Evolutionary conservation across 2,329 filamentous ascomycete species (phyloP).

Genomic region (Talaromyces pinophilus): DNA sequence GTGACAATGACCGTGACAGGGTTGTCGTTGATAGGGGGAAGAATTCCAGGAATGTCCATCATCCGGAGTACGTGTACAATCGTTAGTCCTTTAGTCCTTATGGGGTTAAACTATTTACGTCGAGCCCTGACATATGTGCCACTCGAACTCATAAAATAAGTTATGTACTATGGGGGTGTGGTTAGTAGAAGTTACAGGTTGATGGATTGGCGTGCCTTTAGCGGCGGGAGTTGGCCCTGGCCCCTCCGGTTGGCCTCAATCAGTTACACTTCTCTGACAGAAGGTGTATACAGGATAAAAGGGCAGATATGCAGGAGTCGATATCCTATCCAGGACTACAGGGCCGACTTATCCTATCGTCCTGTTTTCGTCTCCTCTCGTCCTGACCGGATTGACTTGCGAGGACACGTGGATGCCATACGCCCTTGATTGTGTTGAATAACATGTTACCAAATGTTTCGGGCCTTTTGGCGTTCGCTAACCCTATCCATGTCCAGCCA

Average conservation of each 20-base stretch:
- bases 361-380: not conserved
- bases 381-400: slow-evolving; percentile 7
- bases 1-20: slow-evolving; percentile 6
- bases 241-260: not conserved
- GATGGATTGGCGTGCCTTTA: slow-evolving; percentile 4
- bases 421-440: slow-evolving; percentile 5
- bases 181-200: not conserved
- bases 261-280: not conserved
- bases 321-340: not conserved
- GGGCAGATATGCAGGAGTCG: not conserved
- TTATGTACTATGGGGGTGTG: not conserved
- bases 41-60: slow-evolving; percentile 1
- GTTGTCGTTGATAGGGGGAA: slow-evolving; percentile 10
- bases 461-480: not conserved
- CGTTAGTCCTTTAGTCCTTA: not conserved
- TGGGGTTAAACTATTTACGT: not conserved
- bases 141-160: not conserved
- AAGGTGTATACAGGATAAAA: not conserved
- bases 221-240: not conserved
- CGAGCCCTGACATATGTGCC: slow-evolving; percentile 4
- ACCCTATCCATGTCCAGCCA: slow-evolving; percentile 11
- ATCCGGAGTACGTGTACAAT: not conserved
- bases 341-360: not conserved
- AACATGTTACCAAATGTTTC: not conserved
- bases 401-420: slow-evolving; percentile 16